Evolutionary conservation across 306 rosid genomes (phyloP), one percentile per base, ranked within the genome.

Genomic region (Cyclanthera cordifolia): DNA sequence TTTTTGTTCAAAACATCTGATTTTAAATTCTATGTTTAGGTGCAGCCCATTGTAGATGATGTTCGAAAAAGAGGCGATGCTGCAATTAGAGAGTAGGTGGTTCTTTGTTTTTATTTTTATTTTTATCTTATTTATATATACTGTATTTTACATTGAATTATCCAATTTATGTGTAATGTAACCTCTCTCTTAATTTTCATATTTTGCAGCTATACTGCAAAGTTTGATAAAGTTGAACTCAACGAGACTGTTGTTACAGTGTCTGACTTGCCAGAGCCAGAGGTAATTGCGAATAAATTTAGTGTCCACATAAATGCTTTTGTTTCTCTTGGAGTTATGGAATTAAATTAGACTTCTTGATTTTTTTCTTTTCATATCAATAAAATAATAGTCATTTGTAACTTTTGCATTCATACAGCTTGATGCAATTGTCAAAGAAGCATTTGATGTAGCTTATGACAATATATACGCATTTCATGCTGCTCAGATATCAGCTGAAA

Each of bases 401-500:
- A 46, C 32, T 67, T 21, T 73, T 81, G 72, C 48, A 6, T 74
- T 61, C 70, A 58, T 79, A 75, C 88, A 93, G 99, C 91, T 93
- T 77, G 94, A 90, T 76, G 71, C 84, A 58, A 45, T 77, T 71
- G 3, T 88, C 48, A 80, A 64, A 83, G 95, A 90, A 82, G 96
- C 99, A 50, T 93, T 93, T 63, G 99, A 90, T 28, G 81, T 88
- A 24, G 95, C 96, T 45, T 90, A 88, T 74, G 83, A 87, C 82
- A 93, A 93, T 69, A 93, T 93, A 74, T 85, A 83, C 76, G 99
- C 99, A 19, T 90, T 93, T 79, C 99, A 90, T 85, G 83, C 81
- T 73, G 88, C 90, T 74, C 99, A 93, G 80, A 90, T 87, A 82
- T 83, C 90, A 30, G 81, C 76, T 27, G 94, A 87, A 72, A 83